These are phyloP conservation scores for Cyberlindnera misumaiensis DNA, from an alignment of 805 yeast genomes.

Conservation along the genomic window DNA sequence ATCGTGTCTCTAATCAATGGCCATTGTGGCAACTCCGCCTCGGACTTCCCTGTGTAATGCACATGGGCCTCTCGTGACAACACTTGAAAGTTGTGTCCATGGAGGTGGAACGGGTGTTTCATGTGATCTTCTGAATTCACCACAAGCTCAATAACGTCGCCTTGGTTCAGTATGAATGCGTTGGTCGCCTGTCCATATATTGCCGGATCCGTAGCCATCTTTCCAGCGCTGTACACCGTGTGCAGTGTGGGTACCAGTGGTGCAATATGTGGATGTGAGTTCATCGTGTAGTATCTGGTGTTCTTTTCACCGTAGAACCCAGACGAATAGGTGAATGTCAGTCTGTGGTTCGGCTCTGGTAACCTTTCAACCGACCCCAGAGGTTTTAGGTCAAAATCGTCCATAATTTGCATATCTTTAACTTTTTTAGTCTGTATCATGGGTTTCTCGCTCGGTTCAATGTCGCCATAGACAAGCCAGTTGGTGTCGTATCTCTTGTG, in stretches of 20 bases:
- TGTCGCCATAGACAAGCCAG: conserved; percentile 43
- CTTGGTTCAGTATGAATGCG: conserved; percentile 49
- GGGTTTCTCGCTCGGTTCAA: conserved; percentile 35
- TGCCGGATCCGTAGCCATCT: conserved; percentile 37
- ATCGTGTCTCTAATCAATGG: conserved; percentile 71
- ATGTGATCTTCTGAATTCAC: conserved; percentile 75
- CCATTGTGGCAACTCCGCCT: conserved; percentile 35
- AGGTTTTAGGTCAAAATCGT: conserved; percentile 30
- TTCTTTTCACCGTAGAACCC: conserved; percentile 58
- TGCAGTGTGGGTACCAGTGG: conserved; percentile 69
- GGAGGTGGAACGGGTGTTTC: conserved; percentile 73
- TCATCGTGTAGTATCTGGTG: conserved; percentile 63
- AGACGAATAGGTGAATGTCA: conserved; percentile 46
- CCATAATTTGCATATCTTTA: conserved; percentile 22
- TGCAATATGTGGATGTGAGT: conserved; percentile 51
- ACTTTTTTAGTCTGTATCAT: conserved; percentile 22
- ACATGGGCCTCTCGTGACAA: conserved; percentile 39
- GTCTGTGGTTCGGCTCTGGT: conserved; percentile 50
- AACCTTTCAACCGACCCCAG: conserved; percentile 33
- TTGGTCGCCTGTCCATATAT: conserved; percentile 72
- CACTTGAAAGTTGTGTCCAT: conserved; percentile 67
- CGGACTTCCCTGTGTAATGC: conserved; percentile 21
- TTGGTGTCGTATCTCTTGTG: conserved; percentile 54
- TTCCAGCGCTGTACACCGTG: conserved; percentile 56
- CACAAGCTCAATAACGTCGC: conserved; percentile 67